These are phyloP conservation scores for Vickermania spadyakhi DNA, from an alignment of 208 protist species.

Conservation along the genomic window DNA sequence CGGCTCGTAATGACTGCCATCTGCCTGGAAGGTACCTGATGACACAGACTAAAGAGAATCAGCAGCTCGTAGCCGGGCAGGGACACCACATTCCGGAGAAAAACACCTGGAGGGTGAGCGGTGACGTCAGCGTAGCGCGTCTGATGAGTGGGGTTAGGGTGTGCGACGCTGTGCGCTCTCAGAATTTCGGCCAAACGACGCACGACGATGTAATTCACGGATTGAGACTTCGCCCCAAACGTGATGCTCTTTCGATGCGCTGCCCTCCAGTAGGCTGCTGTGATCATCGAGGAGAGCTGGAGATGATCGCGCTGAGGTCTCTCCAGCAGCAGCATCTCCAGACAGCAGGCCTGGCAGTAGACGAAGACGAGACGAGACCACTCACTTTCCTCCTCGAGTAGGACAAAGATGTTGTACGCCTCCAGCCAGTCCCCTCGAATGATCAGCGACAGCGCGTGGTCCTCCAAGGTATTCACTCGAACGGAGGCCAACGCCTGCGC, in stretches of 20 bases:
- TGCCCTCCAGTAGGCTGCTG: constrained; percentile 41
- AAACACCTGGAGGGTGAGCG: constrained; percentile 14
- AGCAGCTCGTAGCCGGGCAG: constrained; percentile 35
- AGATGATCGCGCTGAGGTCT: neutral
- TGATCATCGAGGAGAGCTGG: constrained; percentile 8
- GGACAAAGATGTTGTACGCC: constrained; percentile 15
- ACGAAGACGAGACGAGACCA: constrained; percentile 56
- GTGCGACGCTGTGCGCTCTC: constrained; percentile 8
- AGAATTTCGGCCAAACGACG: constrained; percentile 43
- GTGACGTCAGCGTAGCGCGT: constrained; percentile 14
- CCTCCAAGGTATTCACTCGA: constrained; percentile 39
- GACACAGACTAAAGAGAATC: constrained; percentile 24
- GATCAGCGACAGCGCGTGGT: constrained; percentile 36
- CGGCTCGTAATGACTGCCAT: neutral
- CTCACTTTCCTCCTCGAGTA: constrained; percentile 30
- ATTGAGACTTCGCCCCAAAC: constrained; percentile 32
- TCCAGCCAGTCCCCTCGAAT: constrained; percentile 26
- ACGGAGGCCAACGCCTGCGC: constrained; percentile 39
- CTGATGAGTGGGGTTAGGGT: constrained; percentile 28
- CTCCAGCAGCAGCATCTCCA: constrained; percentile 37
- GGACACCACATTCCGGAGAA: constrained; percentile 28
- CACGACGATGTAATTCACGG: constrained; percentile 35
- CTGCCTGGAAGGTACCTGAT: constrained; percentile 15
- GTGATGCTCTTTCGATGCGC: constrained; percentile 37
- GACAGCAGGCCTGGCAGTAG: constrained; percentile 43